A percentile compares a stretch with the other conserved stretches of the same genome.
These are phyloP conservation scores for Diaporthe destruens DNA, from an alignment of 2,329 filamentous ascomycete genomes.

Conservation along the genomic window DNA sequence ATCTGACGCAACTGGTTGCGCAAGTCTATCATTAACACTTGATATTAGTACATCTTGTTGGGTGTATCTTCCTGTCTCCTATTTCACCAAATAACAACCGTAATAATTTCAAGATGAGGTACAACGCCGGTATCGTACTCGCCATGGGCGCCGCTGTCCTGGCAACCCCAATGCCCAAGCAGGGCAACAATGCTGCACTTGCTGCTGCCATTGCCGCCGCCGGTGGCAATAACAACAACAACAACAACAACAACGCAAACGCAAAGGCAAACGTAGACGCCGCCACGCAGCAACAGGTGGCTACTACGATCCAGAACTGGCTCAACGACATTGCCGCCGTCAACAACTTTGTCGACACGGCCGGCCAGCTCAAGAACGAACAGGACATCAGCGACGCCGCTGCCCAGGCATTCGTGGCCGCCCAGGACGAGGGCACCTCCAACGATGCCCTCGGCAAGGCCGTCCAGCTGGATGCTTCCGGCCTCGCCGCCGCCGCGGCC, in stretches of 20 bases:
- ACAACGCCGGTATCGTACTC: background rate
- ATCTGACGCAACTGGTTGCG: conserved; percentile 20
- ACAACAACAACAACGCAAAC: no score
- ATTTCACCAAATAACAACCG: no score
- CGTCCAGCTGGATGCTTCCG: conserved; percentile 31
- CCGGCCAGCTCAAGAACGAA: conserved; percentile 9
- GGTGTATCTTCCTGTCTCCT: background rate
- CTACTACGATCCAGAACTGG: conserved; percentile 30
- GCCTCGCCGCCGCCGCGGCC: conserved; percentile 5
- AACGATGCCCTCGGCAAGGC: conserved; percentile 16
- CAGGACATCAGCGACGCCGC: conserved; percentile 35
- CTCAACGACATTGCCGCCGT: conserved; percentile 31
- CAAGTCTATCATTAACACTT: background rate
- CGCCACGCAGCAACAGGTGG: conserved; percentile 9
- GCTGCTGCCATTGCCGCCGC: background rate
- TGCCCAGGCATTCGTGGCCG: conserved; percentile 26
- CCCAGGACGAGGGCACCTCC: conserved; percentile 34
- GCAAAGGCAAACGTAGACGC: conserved; percentile 5
- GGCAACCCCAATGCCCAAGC: conserved; percentile 25
- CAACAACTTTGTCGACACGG: conserved; percentile 35
- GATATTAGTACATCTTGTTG: background rate
- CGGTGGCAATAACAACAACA: conserved; percentile 6
- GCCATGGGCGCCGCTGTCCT: conserved; percentile 21
- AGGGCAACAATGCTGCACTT: background rate
- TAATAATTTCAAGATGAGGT: conserved; percentile 33